Evolutionary conservation across 2,329 filamentous ascomycete genomes (phyloP), one percentile per base, ranked within the genome.

Genomic region (Tolypocladium paradoxum): DNA sequence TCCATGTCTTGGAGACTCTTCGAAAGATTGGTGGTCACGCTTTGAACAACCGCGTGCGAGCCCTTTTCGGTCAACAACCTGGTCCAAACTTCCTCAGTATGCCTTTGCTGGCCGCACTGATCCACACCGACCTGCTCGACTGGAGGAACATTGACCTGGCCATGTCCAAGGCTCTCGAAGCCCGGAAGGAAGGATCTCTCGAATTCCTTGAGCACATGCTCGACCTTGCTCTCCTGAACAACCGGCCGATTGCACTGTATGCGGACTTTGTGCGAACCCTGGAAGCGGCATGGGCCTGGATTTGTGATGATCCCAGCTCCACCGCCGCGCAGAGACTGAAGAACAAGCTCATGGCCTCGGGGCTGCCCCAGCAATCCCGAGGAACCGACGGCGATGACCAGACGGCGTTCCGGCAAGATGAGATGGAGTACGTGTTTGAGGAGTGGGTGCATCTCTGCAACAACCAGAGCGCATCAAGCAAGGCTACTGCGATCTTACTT

Each of bases 391-490:
- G 78, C 24, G 81, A 85, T 53, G 77, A 82, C 49, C 60, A 63
- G 34, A 52, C 49, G 38, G 68, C 73, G 38, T 76, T 81, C 34
- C 84, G 84, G 60, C 82, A 84, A 57, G 89, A 95, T 56, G 90
- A 96, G 67, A 83, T 95, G 70, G 90, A 95, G 61, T 97, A 99
- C 65, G 79, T 96, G 22, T 96, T 99, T 63, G 90, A 92, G 45
- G 93, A 99, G 71, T 99, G 93, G 93, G 81, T 92, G 31, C 84
- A 86, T 55, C 79, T 96, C 8, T 86, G 79, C 71, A 87, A 87
- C 68, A 88, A 90, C 61, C 79, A 83, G n/a, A 83, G 85, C 59
- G 82, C 85, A 4, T 84, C 85, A 4, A 86, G 90, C 56, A 87
- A 86, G 63, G 81, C 85, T 0, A 76, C 84, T 52, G 73, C 79